phyloP scores from a whole-genome alignment of 2,329 filamentous ascomycete genomes.

The Fusarium verrucosum region DNA sequence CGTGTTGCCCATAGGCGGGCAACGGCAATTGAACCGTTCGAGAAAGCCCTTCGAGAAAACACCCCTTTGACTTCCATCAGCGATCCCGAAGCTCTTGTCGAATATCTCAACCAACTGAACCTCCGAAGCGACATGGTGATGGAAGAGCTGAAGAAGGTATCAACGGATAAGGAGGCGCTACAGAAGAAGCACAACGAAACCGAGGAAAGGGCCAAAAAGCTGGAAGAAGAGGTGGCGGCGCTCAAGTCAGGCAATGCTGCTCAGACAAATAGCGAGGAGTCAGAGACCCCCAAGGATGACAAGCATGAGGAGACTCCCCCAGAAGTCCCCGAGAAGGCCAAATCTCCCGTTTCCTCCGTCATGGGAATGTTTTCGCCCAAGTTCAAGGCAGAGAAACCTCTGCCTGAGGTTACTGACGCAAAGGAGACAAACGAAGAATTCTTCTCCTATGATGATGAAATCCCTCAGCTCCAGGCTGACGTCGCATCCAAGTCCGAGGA shows the following conservation, averaged over 20 bases:
- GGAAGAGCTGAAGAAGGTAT: slow-evolving; percentile 89
- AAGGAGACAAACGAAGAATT: slow-evolving; percentile 71
- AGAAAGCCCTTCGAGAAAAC: slow-evolving; percentile 88
- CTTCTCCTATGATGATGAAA: slow-evolving; percentile 91
- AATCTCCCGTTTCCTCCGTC: slow-evolving; percentile 60
- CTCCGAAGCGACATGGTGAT: slow-evolving; percentile 91
- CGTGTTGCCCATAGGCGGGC: slow-evolving; percentile 88
- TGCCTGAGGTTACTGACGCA: slow-evolving; percentile 39
- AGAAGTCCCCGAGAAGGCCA: slow-evolving; percentile 47
- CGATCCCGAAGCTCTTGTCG: slow-evolving; percentile 83
- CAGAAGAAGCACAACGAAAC: slow-evolving; percentile 79
- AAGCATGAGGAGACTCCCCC: slow-evolving; percentile 38
- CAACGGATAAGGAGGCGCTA: slow-evolving; percentile 79
- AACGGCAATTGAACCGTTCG: slow-evolving; percentile 90
- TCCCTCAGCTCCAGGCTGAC: slow-evolving; percentile 81
- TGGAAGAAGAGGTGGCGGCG: slow-evolving; percentile 70
- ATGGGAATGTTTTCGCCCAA: slow-evolving; percentile 61
- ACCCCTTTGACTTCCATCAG: slow-evolving; percentile 89
- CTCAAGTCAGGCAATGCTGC: slow-evolving; percentile 50
- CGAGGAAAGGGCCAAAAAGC: slow-evolving; percentile 68
- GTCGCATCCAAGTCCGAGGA: slow-evolving; percentile 75
- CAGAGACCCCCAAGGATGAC: slow-evolving; percentile 44
- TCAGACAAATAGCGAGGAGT: slow-evolving; percentile 44
- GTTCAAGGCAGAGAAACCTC: slow-evolving; percentile 51
- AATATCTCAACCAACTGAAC: slow-evolving; percentile 89